Conservation (phyloP, 2,329 filamentous ascomycete species). For the Neofusicoccum kwambonambiense region DNA sequence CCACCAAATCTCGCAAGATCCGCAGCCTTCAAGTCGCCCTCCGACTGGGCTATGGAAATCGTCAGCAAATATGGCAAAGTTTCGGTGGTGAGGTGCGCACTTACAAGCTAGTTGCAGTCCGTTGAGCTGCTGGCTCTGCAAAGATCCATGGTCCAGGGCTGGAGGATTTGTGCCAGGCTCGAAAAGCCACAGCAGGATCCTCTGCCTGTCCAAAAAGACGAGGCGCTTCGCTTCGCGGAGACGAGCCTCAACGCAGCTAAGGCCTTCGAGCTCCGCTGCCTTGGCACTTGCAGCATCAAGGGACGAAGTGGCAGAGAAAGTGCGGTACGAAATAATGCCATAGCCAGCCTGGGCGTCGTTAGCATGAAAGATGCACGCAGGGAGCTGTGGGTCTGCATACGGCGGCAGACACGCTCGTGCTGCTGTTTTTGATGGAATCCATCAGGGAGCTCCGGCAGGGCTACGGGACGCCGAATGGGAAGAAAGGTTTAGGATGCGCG, state of each 20-base stretch:
- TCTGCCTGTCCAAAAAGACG: constrained; percentile 13
- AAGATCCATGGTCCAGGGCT: constrained; percentile 9
- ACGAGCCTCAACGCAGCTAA: constrained; percentile 13
- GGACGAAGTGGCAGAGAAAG: not conserved
- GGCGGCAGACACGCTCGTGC: constrained; percentile 14
- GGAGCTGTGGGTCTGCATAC: not conserved
- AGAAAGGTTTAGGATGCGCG: constrained; percentile 10
- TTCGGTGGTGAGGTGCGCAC: not conserved
- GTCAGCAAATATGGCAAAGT: constrained; percentile 23
- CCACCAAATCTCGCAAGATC: constrained; percentile 34
- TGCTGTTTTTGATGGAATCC: constrained; percentile 17
- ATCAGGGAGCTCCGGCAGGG: not conserved
- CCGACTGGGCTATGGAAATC: constrained; percentile 25
- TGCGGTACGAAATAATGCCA: constrained; percentile 5
- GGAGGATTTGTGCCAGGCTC: constrained; percentile 6
- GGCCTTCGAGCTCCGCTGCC: not conserved
- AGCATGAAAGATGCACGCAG: not conserved
- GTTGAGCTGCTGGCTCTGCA: constrained; percentile 15
- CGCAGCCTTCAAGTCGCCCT: constrained; percentile 32
- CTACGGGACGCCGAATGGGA: constrained; percentile 20
- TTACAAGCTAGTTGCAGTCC: constrained; percentile 2
- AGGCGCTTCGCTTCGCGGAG: constrained; percentile 13
- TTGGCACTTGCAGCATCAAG: not conserved
- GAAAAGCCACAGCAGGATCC: constrained; percentile 18
- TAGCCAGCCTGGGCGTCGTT: constrained; percentile 3